These are phyloP conservation scores for Krasilnikovozyma curviuscula DNA, from an alignment of 768 basidiomycete species.

Conservation along the genomic window DNA sequence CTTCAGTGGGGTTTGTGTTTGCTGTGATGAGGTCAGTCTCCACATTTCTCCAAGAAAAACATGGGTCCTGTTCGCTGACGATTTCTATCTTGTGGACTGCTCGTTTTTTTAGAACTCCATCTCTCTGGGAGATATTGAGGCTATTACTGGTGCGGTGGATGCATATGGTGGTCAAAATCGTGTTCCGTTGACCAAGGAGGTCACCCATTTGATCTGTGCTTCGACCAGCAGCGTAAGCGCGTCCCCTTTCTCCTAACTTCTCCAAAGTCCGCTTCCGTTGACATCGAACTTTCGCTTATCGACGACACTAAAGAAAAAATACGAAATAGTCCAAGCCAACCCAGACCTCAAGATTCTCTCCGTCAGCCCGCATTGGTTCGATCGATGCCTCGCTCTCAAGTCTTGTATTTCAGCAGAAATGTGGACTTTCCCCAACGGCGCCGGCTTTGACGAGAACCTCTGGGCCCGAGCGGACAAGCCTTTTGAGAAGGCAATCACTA, in stretches of 20 bases:
- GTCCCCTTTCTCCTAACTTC: neutral
- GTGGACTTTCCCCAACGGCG: no score
- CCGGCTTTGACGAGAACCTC: no score
- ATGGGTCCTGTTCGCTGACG: neutral
- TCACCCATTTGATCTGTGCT: conserved; percentile 66
- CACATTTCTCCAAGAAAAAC: neutral
- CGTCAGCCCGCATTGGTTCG: conserved; percentile 79
- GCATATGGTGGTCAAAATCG: conserved; percentile 70
- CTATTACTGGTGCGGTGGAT: conserved; percentile 49
- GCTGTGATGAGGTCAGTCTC: conserved; percentile 41
- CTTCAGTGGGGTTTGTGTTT: conserved; percentile 65
- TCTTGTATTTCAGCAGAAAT: no score
- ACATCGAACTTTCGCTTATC: neutral
- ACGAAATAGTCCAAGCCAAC: conserved; percentile 35
- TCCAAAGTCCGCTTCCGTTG: neutral
- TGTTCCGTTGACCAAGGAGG: conserved; percentile 53
- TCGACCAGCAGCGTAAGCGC: conserved; percentile 20
- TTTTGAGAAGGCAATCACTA: no score
- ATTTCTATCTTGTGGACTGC: no score
- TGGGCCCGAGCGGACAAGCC: no score
- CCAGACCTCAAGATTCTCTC: conserved; percentile 35
- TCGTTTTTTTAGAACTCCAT: conserved; percentile 22
- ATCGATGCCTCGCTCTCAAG: no score
- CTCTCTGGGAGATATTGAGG: conserved; percentile 45
- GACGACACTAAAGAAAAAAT: conserved; percentile 29